Base-by-base conservation (phyloP, 768 basidiomycete genomes). In the Xerocomus potaroensis region DNA sequence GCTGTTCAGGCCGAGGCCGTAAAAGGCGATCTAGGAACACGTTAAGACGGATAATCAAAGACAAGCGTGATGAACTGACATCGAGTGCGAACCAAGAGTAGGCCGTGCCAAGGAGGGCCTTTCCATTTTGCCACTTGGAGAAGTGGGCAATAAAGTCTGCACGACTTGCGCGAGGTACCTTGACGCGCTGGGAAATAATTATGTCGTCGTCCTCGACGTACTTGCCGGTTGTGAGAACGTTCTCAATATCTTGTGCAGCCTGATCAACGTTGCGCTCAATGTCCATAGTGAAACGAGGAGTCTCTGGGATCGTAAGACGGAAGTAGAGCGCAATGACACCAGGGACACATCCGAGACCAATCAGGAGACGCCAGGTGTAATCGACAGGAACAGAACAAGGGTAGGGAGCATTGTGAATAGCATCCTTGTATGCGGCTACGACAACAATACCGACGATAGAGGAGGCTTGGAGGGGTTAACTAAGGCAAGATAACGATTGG, bases 81-180 rank as follows among this genome's bases (percentile, higher is more conserved):
- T 89, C 90, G 21, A 91, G 78, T 8, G 90, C 91, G 51, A 93
- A 93, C 91, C 91, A 94, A 8, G 84, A 87, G 64, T 84, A 93
- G 0, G 87, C 66, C 0, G 81, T 75, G 14, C 88, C 91, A 38
- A 93, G 64, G 45, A 93, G 75, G 41, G 90, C 69, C 69, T 93
- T 94, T 55, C 76, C 64, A 65, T 95, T 90, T 65, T 82, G 58
- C 84, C 84, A 85, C 57, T 84, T 69, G 40, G 78, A 66, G 61
- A 90, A 93, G 72, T 90, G 72, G 0, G 50, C 51, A 1, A 60
- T 0, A 70, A 96, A 96, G 68, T 93, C 90, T 3, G 69, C 64
- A 57, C 75, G 74, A 33, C 68, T 72, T 12, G 88, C 88, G 58
- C 75, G 84, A 51, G 91, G 91, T 1, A 80, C 80, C 18, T 79